Evolutionary conservation across 202 grass and related monocot species (phyloP), one percentile per base, ranked within the genome.

Genomic region (Schoenoplectus triqueter): DNA sequence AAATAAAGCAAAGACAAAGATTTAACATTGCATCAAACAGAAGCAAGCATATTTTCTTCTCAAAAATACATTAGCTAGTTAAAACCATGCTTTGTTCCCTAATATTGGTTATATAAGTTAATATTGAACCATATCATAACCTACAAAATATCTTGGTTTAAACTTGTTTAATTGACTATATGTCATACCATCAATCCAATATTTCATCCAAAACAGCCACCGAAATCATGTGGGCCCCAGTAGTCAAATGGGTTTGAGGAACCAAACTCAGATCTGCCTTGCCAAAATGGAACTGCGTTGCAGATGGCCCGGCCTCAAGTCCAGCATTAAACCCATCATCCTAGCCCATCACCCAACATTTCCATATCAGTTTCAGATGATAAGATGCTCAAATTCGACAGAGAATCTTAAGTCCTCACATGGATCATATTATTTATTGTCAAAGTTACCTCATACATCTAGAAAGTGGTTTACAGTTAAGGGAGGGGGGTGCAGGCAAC

Each of bases 381-480:
- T 5, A 88, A 92, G 73, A 92, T 95, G 87, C 83, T 89, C 89
- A 88, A 89, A 39, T 92, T 87, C 54, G 90, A 85, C 66, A 39
- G 39, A 76, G 7, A 9, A 9, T 8, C 71, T 3, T 3, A 62
- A 10, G 39, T 48, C 13, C 2, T 21, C 83, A 15, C 50, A 44
- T 71, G 15, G 40, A 55, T 81, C 64, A 69, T 81, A 72, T 7
- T 82, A 75, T 59, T 82, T 82, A 6, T 18, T 82, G 48, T 84
- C 83, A 54, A 66, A 84, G 45, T 67, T 84, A 82, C 87, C 67
- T 66, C 75, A 86, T 87, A 54, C 74, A 54, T 13, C 71, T 17
- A 21, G 13, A 13, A 74, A 20, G 11, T 47, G 48, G 66, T 55
- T 64, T 59, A 42, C 10, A 18, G 84, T 59, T 21, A 87, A 84